Conservation (phyloP, 768 basidiomycete species). For the Boletus tomentosulus region DNA sequence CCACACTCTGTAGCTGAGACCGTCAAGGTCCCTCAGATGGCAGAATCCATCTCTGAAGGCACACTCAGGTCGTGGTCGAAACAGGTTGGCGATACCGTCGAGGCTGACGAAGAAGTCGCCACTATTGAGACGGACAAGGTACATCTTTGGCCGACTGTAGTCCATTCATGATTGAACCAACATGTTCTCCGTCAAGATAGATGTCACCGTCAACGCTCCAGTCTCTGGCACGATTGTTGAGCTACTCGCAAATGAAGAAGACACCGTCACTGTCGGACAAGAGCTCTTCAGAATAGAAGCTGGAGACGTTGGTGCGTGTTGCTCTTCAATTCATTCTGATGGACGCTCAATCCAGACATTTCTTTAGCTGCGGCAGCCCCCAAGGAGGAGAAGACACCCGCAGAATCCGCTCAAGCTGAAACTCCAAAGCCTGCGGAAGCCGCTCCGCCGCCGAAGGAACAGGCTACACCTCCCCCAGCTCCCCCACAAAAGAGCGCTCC, state of each 20-base stretch:
- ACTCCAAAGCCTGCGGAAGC: conserved; percentile 37
- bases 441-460: conserved; percentile 45
- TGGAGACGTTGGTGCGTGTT: conserved; percentile 55
- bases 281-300: conserved; percentile 90
- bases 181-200: conserved; percentile 57
- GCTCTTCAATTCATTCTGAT: neutral
- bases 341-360: neutral
- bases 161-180: neutral
- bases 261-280: conserved; percentile 92
- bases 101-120: conserved; percentile 92
- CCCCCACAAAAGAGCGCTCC: conserved; percentile 35
- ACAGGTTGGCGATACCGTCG: conserved; percentile 86
- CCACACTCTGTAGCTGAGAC: conserved; percentile 59
- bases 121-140: conserved; percentile 99
- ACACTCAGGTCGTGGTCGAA: conserved; percentile 94
- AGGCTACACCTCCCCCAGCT: conserved; percentile 43
- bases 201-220: conserved; percentile 95
- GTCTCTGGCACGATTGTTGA: conserved; percentile 83
- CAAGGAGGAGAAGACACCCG: conserved; percentile 21
- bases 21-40: conserved; percentile 95
- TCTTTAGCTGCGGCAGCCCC: conserved; percentile 29
- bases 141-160: neutral
- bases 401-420: conserved; percentile 22
- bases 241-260: conserved; percentile 84
- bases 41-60: conserved; percentile 97